Base-by-base conservation (phyloP, 192 early-diverging fungal genomes). In the Geosiphon pyriformis region DNA sequence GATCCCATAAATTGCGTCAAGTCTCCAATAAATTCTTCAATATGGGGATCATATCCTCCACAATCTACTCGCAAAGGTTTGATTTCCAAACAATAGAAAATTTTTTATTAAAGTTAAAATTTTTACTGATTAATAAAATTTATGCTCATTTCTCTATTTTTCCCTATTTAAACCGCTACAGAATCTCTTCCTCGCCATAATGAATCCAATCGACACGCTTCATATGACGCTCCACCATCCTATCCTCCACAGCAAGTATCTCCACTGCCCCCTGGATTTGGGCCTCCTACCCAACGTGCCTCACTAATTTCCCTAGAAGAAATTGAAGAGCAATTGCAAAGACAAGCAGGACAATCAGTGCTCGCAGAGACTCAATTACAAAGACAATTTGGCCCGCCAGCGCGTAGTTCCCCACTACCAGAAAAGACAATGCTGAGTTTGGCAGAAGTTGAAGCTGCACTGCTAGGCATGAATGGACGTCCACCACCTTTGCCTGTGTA, bases 381-480 rank as follows among this genome's bases (percentile, higher is more conserved):
- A n/a, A n/a, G n/a, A n/a, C n/a, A n/a, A n/a, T n/a, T n/a, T n/a
- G n/a, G n/a, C n/a, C n/a, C n/a, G n/a, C n/a, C n/a, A n/a, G n/a
- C n/a, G n/a, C n/a, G n/a, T n/a, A n/a, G n/a, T 48, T 50, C 27
- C 10, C 37, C 54, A 23, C 65, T 69, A 48, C 64, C 65, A 49
- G 77, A 72, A 49, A 82, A 82, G 35, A 88, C 76, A 69, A 76
- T 83, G 60, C 67, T 87, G 64, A 90, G 84, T 25, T 69, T 91
- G 75, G 90, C 81, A 4, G 89, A 91, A 52, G 77, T 91, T 0
- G 90, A 91, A 66, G 83, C 87, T 47, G 76, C 85, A 2, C 25
- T 90, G 70, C 23, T 72, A 1, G 59, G 60, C 30, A 77, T 70
- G 42, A 73, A 77, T 34, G 73, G 68, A 32, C 70, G 74, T 27